These are phyloP conservation scores for Fusarium pilosicola DNA, from an alignment of 2,329 filamentous ascomycete species.

Conservation along the genomic window DNA sequence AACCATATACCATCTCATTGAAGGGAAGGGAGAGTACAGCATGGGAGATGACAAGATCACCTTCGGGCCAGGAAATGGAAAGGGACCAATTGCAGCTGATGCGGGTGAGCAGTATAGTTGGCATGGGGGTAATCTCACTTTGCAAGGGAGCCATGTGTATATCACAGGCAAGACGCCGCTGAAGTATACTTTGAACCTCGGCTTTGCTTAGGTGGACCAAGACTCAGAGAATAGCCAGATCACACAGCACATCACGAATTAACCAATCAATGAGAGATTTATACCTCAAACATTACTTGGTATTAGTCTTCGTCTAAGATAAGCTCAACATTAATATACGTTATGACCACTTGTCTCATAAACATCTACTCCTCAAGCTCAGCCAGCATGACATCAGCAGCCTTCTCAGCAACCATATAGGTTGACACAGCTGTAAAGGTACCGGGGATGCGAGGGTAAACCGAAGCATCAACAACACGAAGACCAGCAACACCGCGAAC, in stretches of 20 bases:
- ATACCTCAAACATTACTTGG: background rate
- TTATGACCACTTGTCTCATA: background rate
- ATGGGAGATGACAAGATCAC: background rate
- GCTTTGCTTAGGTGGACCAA: background rate
- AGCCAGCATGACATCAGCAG: conserved; percentile 45
- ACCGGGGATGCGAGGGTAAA: conserved; percentile 53
- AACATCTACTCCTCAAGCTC: conserved; percentile 9
- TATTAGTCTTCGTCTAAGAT: background rate
- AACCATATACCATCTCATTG: background rate
- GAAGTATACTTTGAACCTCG: conserved; percentile 20
- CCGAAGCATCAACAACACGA: conserved; percentile 57
- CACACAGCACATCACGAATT: background rate
- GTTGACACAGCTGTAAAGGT: conserved; percentile 49
- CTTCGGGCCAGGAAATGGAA: conserved; percentile 1
- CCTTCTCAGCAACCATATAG: conserved; percentile 49
- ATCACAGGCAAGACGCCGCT: conserved; percentile 12
- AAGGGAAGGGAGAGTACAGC: conserved; percentile 7
- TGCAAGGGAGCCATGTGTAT: conserved; percentile 6
- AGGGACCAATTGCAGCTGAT: background rate
- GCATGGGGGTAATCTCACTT: conserved; percentile 9
- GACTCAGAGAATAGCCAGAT: fast-evolving
- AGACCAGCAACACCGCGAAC: conserved; percentile 58
- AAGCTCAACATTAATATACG: background rate
- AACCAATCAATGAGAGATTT: fast-evolving
- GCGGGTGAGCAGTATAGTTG: conserved; percentile 21